A percentile compares a stretch with the other conserved stretches of the same genome.
phyloP scores from a whole-genome alignment of 2,329 filamentous ascomycete species.

The Alternaria tenuissima region DNA sequence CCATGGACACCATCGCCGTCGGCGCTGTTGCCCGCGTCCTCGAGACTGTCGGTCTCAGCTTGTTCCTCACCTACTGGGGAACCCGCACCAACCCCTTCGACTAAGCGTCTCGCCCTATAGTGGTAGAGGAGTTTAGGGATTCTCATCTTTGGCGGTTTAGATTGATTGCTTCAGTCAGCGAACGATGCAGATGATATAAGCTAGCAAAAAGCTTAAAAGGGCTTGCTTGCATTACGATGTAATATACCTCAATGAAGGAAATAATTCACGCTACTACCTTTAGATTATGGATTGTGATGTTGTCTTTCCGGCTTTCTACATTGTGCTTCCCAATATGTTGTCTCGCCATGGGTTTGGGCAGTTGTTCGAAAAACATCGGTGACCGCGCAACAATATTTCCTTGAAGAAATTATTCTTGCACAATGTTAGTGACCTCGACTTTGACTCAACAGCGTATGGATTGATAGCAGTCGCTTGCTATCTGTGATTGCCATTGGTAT shows the following conservation, averaged over 20 bases:
- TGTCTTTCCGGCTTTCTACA: not conserved
- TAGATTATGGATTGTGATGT: not conserved
- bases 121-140: constrained; percentile 31
- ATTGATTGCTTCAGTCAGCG: constrained; percentile 33
- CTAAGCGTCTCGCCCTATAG: constrained; percentile 57
- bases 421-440: not conserved
- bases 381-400: too few species aligned
- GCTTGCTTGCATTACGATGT: constrained; percentile 36
- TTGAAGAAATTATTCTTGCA: accelerated
- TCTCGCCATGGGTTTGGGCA: not conserved
- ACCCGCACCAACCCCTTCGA: constrained; percentile 93
- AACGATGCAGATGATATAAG: constrained; percentile 34
- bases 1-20: constrained; percentile 87
- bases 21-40: constrained; percentile 83
- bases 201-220: constrained; percentile 30
- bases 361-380: too few species aligned
- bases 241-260: constrained; percentile 34
- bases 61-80: constrained; percentile 98
- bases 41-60: constrained; percentile 89
- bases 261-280: constrained; percentile 13
- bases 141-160: constrained; percentile 36
- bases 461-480: not conserved
- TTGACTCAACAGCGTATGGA: not conserved
- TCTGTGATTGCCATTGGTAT: not conserved
- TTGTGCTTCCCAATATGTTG: not conserved